Percentiles rank a stretch among this genome's conserved stretches.
phyloP scores from a whole-genome alignment of 345 rosid species.

The Erysimum cheiranthoides region DNA sequence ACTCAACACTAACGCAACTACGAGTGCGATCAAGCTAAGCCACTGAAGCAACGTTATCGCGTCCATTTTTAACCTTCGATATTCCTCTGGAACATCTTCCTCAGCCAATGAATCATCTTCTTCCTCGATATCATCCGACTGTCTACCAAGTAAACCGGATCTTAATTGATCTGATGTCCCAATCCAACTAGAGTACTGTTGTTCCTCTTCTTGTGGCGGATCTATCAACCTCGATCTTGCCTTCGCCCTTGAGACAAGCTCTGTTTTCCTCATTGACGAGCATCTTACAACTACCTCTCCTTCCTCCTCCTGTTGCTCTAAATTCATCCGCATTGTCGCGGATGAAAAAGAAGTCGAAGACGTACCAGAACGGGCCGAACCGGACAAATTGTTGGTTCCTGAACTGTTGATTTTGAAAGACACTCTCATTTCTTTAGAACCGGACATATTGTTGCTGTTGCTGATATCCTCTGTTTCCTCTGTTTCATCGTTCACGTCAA shows the following conservation, averaged over 20 bases:
- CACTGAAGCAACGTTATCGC: conserved; percentile 66
- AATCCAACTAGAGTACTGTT: conserved; percentile 47
- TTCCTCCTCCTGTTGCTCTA: conserved; percentile 38
- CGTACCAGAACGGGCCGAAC: conserved; percentile 35
- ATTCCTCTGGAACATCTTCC: conserved; percentile 82
- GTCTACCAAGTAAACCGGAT: conserved; percentile 57
- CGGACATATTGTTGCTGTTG: conserved; percentile 4
- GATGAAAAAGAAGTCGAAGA: conserved; percentile 39
- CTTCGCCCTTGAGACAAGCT: conserved; percentile 51
- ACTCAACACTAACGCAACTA: conserved; percentile 52
- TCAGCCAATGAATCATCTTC: conserved; percentile 69
- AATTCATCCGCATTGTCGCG: conserved; percentile 39
- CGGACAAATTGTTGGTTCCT: conserved; percentile 31
- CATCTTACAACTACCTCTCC: conserved; percentile 51
- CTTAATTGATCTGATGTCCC: conserved; percentile 58
- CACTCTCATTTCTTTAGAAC: conserved; percentile 54
- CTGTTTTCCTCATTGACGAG: conserved; percentile 54
- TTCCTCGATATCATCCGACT: conserved; percentile 54
- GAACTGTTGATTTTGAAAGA: conserved; percentile 53
- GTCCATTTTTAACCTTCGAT: conserved; percentile 46
- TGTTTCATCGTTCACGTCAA: conserved; percentile 74
- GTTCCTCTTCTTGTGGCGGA: conserved; percentile 56
- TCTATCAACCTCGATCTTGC: conserved; percentile 81
- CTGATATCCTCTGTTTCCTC: conserved; percentile 59
- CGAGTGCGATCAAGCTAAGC: conserved; percentile 62